Base-by-base conservation (phyloP, 257 asterid species). In the Penstemon barbatus region DNA sequence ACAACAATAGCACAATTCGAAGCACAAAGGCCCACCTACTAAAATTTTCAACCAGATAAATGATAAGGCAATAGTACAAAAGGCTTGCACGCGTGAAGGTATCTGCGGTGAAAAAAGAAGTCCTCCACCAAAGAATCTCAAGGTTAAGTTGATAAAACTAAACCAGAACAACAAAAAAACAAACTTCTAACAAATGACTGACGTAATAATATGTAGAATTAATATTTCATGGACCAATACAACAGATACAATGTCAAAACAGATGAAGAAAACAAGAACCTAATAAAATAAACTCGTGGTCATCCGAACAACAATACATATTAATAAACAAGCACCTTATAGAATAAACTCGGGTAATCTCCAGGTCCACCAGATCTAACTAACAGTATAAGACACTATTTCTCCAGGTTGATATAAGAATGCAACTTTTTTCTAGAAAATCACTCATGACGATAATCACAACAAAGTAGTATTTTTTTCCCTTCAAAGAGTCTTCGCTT, bases 11-110 rank as follows among this genome's bases (percentile, higher is more conserved):
- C 75, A 93, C 91, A 3, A 93, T 91, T 12, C 97, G 91, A 41
- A 93, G 81, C 75, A 87, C 96, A 82, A 93, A 93, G 71, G 88
- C 82, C 81, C 88, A 91, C 96, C 94, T 85, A 82, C 99, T 93
- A 74, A 59, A 83, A 75, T 62, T 83, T 70, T 46, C 61, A 71
- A 66, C 46, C 25, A 77, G 71, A 82, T 66, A 66, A 59, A 42
- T 2, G 33, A 66, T 87, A 61, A 81, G 83, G 61, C n/a, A n/a
- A 70, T 68, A 10, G 64, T 15, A 50, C 63, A 76, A 66, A 61
- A 50, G 40, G 45, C 46, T 25, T 13, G 10, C 9, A 45, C 46
- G 38, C 37, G 39, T 36, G 45, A 65, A 54, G 55, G 6, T 7
- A 49, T 11, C 6, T 6, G n/a, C 15, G 4, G 33, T 25, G 33